phyloP scores from a whole-genome alignment of 768 basidiomycete genomes.

The Calvatia gigantea region DNA sequence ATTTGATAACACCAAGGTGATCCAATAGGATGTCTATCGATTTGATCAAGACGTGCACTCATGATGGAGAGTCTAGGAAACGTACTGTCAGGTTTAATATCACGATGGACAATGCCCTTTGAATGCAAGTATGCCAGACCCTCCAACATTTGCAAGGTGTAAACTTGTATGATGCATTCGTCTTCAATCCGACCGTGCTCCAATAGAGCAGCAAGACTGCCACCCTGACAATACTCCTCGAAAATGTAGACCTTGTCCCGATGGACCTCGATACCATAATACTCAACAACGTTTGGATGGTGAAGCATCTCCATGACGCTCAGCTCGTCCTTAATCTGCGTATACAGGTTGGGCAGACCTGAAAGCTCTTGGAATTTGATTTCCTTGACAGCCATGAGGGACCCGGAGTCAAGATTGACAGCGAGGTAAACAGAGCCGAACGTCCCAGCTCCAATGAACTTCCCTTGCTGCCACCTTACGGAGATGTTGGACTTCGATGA shows the following conservation, averaged over 20 bases:
- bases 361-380: conserved; percentile 95
- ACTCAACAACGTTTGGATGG: conserved; percentile 97
- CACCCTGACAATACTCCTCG: conserved; percentile 97
- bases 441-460: conserved; percentile 97
- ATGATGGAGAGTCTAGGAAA: conserved; percentile 14
- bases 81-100: conserved; percentile 98
- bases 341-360: conserved; percentile 81
- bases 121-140: conserved; percentile 93
- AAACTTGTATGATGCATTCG: conserved; percentile 91
- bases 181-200: conserved; percentile 96
- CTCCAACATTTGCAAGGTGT: conserved; percentile 96
- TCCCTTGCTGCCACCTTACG: conserved; percentile 96
- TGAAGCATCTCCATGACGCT: conserved; percentile 97
- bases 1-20: conserved; percentile 89
- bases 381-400: conserved; percentile 99
- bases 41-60: background rate
- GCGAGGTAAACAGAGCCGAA: conserved; percentile 99
- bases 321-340: conserved; percentile 93
- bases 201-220: conserved; percentile 82
- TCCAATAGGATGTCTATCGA: conserved; percentile 87
- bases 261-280: conserved; percentile 98
- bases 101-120: conserved; percentile 89
- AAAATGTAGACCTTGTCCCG: conserved; percentile 99
- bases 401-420: conserved; percentile 92
- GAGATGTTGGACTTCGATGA: conserved; percentile 95